These are phyloP conservation scores for Omphalea diandra DNA, from an alignment of 441 rosid species.

Conservation along the genomic window DNA sequence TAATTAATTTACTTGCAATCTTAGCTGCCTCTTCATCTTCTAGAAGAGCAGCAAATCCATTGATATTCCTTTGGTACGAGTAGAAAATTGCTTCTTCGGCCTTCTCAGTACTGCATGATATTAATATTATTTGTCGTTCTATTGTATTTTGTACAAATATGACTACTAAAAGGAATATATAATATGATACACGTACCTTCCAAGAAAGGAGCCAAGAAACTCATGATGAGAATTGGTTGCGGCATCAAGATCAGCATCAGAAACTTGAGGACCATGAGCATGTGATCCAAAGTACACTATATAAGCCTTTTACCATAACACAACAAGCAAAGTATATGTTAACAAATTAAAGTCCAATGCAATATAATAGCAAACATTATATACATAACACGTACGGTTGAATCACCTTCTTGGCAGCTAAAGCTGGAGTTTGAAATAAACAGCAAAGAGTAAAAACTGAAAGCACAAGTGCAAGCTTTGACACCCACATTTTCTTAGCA, in stretches of 20 bases:
- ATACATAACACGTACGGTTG: too few species aligned
- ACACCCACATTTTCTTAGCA: slow-evolving; percentile 12
- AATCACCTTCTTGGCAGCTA: slow-evolving; percentile 42
- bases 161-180: background rate
- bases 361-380: too few species aligned
- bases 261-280: slow-evolving; percentile 32
- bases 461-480: slow-evolving; percentile 20
- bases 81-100: slow-evolving; percentile 49
- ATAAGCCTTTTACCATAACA: slow-evolving; percentile 49
- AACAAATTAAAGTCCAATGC: too few species aligned
- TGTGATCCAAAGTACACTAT: slow-evolving; percentile 75
- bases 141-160: background rate
- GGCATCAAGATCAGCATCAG: slow-evolving; percentile 26
- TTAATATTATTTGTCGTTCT: too few species aligned
- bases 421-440: slow-evolving; percentile 28
- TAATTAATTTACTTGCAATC: slow-evolving; percentile 42
- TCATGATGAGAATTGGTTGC: slow-evolving; percentile 45
- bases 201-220: slow-evolving; percentile 48
- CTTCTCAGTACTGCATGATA: slow-evolving; percentile 34
- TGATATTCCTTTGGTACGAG: slow-evolving; percentile 50
- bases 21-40: slow-evolving; percentile 51
- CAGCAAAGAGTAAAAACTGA: slow-evolving; percentile 17
- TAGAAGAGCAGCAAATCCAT: slow-evolving; percentile 61
- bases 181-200: slow-evolving; percentile 31
- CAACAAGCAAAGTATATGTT: too few species aligned